Percentiles rank a stretch among this genome's conserved stretches.
phyloP scores from a whole-genome alignment of 1,139 yeast species.

The Entelexis paramagnoliae region DNA sequence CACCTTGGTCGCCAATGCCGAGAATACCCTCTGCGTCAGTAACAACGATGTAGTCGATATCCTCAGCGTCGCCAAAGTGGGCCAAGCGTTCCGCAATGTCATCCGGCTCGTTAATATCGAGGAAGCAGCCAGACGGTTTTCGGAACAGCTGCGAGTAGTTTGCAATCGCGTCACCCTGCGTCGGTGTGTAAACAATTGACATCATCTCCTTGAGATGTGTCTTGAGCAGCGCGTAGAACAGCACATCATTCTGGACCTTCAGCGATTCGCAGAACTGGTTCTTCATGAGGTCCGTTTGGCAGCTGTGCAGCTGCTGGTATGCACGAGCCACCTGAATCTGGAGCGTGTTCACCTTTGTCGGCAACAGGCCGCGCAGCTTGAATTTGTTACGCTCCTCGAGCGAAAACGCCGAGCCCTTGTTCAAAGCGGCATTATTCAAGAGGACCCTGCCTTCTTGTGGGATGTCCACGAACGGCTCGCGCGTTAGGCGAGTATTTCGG shows the following conservation, averaged over 20 bases:
- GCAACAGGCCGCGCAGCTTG: conserved; percentile 77
- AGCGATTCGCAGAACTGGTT: conserved; percentile 87
- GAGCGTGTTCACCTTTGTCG: conserved; percentile 68
- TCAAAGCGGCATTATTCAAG: conserved; percentile 73
- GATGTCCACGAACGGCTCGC: conserved; percentile 23
- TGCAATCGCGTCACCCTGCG: conserved; percentile 96
- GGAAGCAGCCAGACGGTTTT: conserved; percentile 90
- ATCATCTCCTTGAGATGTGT: conserved; percentile 83
- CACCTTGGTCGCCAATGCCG: conserved; percentile 98
- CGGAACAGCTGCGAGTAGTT: conserved; percentile 84
- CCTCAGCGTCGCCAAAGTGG: conserved; percentile 78
- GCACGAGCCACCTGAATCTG: conserved; percentile 86
- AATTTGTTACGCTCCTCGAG: conserved; percentile 72
- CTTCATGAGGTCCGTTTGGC: conserved; percentile 76
- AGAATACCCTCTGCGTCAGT: conserved; percentile 93
- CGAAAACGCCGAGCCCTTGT: conserved; percentile 90
- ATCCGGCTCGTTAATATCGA: conserved; percentile 65
- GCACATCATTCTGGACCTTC: conserved; percentile 83
- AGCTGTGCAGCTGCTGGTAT: conserved; percentile 64
- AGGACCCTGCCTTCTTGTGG: conserved; percentile 27
- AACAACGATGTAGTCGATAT: conserved; percentile 87
- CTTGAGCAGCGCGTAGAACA: conserved; percentile 77
- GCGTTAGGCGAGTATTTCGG: conserved; percentile 16
- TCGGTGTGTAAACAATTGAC: conserved; percentile 90
- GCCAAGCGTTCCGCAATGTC: conserved; percentile 39